Base-by-base conservation (phyloP, 2,329 filamentous ascomycete species). In the Fusarium sp. region DNA sequence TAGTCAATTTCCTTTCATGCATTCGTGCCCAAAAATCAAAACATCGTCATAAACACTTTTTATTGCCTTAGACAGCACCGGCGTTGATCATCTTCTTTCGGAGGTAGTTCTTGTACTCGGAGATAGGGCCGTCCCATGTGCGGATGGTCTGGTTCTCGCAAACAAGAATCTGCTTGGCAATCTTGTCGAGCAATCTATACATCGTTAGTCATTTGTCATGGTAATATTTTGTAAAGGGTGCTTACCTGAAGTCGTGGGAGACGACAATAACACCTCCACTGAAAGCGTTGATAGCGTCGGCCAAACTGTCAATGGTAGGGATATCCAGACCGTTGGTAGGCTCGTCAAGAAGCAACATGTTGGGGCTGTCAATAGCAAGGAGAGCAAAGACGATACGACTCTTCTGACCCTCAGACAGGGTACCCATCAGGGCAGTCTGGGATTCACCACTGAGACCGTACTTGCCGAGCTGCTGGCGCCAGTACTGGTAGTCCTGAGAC, bases 311-410 rank as follows among this genome's bases (percentile, higher is more conserved):
- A 78, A 99, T 99, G 57, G 96, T 98, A 30, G 96, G 94, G 73
- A 99, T 99, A 87, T 99, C 96, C 70, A 99, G 87, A 88, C 96
- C 96, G 90, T 99, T 99, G 80, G 96, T 99, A 81, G 96, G 97
- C 86, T 99, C 96, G 85, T 99, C 96, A 60, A 99, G 90, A 75
- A 99, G 83, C 76, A 99, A 84, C 96, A 99, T 99, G 88, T 99
- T 99, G 75, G 96, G 96, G 29, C 90, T 85, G 76, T 99, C 96
- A 73, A 99, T 98, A 72, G 96, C 96, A 72, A 99, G 86, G 75
- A 99, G 87, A 42, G 96, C 96, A 80, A 99, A 99, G 44, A 99
- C 96, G 78, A 99, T 98, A 88, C 97, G 92, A 78, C 91, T 94
- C 89, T 97, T 97, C 84, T 99, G 96, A 57, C 96, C 96, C 80